A percentile compares a stretch with the other conserved stretches of the same genome.
phyloP scores from a whole-genome alignment of 805 yeast species.

The Wickerhamiella slavikovae region DNA sequence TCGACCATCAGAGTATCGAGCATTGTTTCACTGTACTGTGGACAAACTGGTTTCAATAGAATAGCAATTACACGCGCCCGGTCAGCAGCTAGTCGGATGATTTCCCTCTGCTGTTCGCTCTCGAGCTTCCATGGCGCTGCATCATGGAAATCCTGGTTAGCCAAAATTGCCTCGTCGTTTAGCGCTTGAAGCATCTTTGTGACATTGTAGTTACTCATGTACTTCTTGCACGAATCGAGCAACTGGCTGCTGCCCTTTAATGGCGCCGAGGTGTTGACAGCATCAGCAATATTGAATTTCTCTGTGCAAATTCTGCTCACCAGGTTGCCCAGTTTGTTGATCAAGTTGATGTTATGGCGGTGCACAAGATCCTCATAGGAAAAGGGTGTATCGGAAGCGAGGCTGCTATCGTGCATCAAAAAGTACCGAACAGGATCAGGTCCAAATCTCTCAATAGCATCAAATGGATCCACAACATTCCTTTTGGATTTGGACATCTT shows the following conservation, averaged over 20 bases:
- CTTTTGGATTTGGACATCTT: constrained; percentile 91
- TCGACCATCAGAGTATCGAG: constrained; percentile 45
- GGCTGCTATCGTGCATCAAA: constrained; percentile 50
- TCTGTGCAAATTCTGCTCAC: constrained; percentile 53
- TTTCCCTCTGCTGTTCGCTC: constrained; percentile 12
- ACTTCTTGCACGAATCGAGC: constrained; percentile 20
- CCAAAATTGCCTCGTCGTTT: constrained; percentile 16
- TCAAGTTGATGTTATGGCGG: constrained; percentile 28
- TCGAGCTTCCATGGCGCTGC: constrained; percentile 55
- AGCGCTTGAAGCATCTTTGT: constrained; percentile 21
- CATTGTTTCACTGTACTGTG: constrained; percentile 33
- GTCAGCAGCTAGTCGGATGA: constrained; percentile 50
- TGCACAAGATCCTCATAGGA: constrained; percentile 34
- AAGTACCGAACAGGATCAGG: constrained; percentile 43
- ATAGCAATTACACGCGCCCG: constrained; percentile 46
- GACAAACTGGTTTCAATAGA: constrained; percentile 52
- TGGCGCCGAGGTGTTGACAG: neutral
- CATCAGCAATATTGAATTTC: constrained; percentile 30
- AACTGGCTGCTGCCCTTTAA: neutral
- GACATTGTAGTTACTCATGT: constrained; percentile 33
- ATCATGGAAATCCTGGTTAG: constrained; percentile 47
- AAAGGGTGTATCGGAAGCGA: constrained; percentile 65
- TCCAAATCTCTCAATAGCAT: constrained; percentile 41
- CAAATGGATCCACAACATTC: constrained; percentile 81
- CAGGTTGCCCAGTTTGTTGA: constrained; percentile 70